A percentile compares a stretch with the other conserved stretches of the same genome.
Evolutionary conservation across 169 alveolate genomes (phyloP).

Genomic region (Plasmodium inui): DNA sequence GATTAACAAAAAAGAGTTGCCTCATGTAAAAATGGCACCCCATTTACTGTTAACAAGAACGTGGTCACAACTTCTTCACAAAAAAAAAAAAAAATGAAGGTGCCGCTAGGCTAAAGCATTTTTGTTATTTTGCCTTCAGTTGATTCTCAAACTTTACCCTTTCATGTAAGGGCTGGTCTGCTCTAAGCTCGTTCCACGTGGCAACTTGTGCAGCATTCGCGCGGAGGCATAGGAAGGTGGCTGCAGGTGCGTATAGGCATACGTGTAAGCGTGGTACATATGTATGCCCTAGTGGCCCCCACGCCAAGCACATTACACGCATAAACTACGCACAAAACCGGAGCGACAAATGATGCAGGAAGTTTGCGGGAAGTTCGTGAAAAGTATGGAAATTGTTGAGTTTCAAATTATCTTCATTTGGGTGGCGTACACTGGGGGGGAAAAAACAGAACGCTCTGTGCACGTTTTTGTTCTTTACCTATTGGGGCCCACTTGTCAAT

Average conservation of each 20-base stretch:
- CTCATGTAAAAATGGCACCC: neutral
- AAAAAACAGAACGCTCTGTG: neutral
- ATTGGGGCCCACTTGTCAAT: neutral
- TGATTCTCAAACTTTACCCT: neutral
- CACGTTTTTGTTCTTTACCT: neutral
- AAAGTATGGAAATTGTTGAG: neutral
- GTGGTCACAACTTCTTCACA: neutral
- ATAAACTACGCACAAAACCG: neutral
- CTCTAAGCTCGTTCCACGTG: neutral
- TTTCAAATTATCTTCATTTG: neutral
- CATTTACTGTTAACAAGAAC: neutral
- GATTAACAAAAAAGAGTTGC: neutral
- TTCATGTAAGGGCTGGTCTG: neutral
- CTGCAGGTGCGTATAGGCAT: neutral
- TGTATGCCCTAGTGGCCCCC: neutral
- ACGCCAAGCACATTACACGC: neutral
- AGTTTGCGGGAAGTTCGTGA: neutral
- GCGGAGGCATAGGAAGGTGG: neutral
- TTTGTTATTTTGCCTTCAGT: neutral
- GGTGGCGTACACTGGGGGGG: neutral
- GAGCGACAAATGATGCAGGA: neutral
- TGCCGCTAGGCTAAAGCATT: neutral
- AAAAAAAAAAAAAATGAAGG: no score
- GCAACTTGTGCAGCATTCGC: neutral
- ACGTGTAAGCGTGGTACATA: slow-evolving; percentile 14